A percentile compares a stretch with the other conserved stretches of the same genome.
phyloP scores from a whole-genome alignment of 495 filamentous ascomycete species.

The Platismatia glauca region DNA sequence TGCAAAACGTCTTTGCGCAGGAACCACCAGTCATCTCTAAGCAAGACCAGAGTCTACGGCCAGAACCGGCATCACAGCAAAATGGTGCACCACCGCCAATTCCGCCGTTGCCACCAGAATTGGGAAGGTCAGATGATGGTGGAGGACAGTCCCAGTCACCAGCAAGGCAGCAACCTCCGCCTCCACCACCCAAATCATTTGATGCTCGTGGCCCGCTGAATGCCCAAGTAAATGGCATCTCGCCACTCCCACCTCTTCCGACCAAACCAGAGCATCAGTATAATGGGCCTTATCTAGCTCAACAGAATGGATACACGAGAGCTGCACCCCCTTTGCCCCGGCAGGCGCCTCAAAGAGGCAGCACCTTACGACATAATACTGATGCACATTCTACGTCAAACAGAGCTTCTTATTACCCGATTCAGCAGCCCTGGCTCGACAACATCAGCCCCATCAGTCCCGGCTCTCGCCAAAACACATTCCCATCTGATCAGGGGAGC shows the following conservation, averaged over 20 bases:
- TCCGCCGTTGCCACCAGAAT: constrained; percentile 61
- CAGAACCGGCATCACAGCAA: constrained; percentile 34
- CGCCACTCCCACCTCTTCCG: constrained; percentile 20
- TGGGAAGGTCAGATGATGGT: constrained; percentile 30
- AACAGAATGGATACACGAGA: constrained; percentile 3
- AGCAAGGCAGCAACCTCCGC: constrained; percentile 9
- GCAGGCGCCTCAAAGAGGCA: constrained; percentile 5
- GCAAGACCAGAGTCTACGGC: constrained; percentile 43
- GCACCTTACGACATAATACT: constrained; percentile 1
- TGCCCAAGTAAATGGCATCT: constrained; percentile 9
- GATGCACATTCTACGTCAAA: not conserved
- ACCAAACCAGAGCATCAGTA: constrained; percentile 4
- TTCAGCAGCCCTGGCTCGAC: not conserved
- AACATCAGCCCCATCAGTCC: not conserved
- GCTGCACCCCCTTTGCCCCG: constrained; percentile 5
- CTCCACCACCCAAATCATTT: constrained; percentile 24
- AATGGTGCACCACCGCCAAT: constrained; percentile 51
- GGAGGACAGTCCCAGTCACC: constrained; percentile 11
- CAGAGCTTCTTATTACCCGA: not conserved
- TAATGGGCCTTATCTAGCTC: not conserved
- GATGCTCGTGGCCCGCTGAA: constrained; percentile 1
- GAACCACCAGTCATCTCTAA: constrained; percentile 83
- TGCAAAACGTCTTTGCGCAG: constrained; percentile 84
- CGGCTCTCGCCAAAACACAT: not conserved
- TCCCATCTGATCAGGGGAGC: not conserved